phyloP scores from a whole-genome alignment of 441 rosid species.

The Populus hybrid region DNA sequence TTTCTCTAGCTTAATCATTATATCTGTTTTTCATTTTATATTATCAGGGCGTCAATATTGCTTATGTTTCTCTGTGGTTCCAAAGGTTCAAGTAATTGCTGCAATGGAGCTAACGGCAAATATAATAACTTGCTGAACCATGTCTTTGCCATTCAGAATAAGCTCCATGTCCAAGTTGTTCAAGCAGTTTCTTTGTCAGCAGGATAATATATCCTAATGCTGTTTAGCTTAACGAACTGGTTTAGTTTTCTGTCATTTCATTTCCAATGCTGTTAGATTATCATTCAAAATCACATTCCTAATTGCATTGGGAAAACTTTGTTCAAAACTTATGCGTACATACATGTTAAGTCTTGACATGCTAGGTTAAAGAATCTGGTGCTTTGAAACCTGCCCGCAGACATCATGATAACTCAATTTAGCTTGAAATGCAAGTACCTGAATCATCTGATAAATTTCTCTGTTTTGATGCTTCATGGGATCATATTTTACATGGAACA shows the following conservation, averaged over 20 bases:
- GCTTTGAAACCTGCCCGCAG: background rate
- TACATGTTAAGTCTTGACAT: background rate
- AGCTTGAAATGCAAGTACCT: background rate
- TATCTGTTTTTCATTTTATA: background rate
- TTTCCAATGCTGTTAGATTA: background rate
- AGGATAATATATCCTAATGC: background rate
- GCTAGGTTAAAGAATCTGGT: background rate
- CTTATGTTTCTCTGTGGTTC: background rate
- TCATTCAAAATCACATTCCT: background rate
- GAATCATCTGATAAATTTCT: background rate
- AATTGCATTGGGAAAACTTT: background rate
- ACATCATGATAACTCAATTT: background rate
- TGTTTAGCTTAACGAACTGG: background rate
- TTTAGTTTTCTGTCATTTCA: background rate
- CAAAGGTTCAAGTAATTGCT: constrained; percentile 9
- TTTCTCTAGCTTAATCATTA: background rate
- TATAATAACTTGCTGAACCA: background rate
- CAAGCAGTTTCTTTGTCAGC: background rate
- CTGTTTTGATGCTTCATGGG: background rate
- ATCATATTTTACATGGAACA: background rate
- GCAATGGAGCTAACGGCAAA: background rate
- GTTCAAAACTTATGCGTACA: background rate
- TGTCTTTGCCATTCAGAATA: background rate
- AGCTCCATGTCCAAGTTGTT: constrained; percentile 13
- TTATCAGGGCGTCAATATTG: background rate